Base-by-base conservation (phyloP, 1,139 yeast genomes). In the Waltiozyma solani region DNA sequence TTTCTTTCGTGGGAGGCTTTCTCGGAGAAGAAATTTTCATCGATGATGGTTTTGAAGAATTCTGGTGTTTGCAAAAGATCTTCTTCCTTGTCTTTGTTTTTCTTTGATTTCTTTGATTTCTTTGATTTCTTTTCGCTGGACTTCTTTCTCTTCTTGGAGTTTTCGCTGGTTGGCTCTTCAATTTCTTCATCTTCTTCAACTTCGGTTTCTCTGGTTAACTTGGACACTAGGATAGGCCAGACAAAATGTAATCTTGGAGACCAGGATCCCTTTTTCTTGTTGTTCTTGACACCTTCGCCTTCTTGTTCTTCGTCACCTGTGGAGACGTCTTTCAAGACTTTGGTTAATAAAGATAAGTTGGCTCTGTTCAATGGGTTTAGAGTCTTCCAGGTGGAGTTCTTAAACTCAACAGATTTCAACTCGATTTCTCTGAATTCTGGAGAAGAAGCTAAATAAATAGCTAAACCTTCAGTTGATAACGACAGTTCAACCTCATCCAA, bases 1-100 rank as follows among this genome's bases (percentile, higher is more conserved):
- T 89, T 91, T 44, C 96, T 70, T 58, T 89, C 97, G 34, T 79
- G 76, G 1, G 96, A 84, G 0, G 96, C 69, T 47, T 81, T 76
- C 25, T 73, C 76, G 5, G 86, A 66, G 52, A 91, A 89, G 44
- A 84, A 73, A 1, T 81, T 70, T 51, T 86, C 93, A 54, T 89
- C 97, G 11, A 89, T 73, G 9, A 78, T 79, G 4, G 71, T 68
- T 49, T 76, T 73, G 95, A 95, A 87, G 57, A 91, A 87, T 42
- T 83, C 93, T 23, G 70, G 60, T 2, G 67, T 49, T 14, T 53
- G 60, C 42, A 2, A 37, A 13, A 5, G 15, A 17, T 30, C 5
- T 13, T 8, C n/a, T 5, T 25, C n/a, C 13, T 15, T 36, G 38
- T 21, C 23, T 25, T 5, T n/a, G n/a, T n/a, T n/a, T n/a, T n/a